phyloP scores from a whole-genome alignment of 1,284 basidiomycete genomes.

The Cutaneotrichosporon daszewskae region DNA sequence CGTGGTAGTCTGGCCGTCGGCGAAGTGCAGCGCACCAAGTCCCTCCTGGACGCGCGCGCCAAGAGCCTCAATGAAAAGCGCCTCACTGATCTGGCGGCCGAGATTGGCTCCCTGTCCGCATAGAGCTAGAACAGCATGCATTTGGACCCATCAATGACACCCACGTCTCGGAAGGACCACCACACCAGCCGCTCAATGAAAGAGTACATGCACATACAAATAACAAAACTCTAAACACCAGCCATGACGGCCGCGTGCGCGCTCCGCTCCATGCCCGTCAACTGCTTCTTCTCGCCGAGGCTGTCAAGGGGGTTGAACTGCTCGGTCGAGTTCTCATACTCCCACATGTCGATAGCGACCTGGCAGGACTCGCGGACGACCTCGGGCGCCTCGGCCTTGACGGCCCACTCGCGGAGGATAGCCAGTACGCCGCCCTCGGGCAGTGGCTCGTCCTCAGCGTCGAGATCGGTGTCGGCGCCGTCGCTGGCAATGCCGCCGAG shows the following conservation, averaged over 20 bases:
- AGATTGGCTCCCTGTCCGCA: constrained; percentile 26
- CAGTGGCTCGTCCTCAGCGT: constrained; percentile 31
- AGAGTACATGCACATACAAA: constrained; percentile 1
- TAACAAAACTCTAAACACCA: constrained; percentile 10
- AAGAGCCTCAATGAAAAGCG: constrained; percentile 42
- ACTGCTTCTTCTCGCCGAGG: constrained; percentile 35
- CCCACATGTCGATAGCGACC: constrained; percentile 96
- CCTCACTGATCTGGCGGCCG: constrained; percentile 40
- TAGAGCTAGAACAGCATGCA: constrained; percentile 16
- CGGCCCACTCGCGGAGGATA: constrained; percentile 79
- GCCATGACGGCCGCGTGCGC: constrained; percentile 37
- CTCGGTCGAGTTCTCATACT: constrained; percentile 79
- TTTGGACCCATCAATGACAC: too few species aligned
- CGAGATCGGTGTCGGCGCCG: constrained; percentile 47
- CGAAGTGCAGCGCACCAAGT: constrained; percentile 33
- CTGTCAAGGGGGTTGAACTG: constrained; percentile 79
- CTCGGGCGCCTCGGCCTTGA: constrained; percentile 66
- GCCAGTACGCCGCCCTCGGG: constrained; percentile 61
- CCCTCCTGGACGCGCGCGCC: constrained; percentile 27
- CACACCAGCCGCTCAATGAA: background rate
- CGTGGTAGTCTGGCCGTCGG: constrained; percentile 38
- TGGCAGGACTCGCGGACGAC: constrained; percentile 96
- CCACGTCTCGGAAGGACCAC: constrained; percentile 5
- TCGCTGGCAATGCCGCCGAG: constrained; percentile 92
- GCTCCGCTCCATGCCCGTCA: constrained; percentile 47